Percentiles rank a stretch among this genome's conserved stretches.
Evolutionary conservation across 1,284 basidiomycete genomes (phyloP).

Genomic region (Cutaneotrichosporon sp.): DNA sequence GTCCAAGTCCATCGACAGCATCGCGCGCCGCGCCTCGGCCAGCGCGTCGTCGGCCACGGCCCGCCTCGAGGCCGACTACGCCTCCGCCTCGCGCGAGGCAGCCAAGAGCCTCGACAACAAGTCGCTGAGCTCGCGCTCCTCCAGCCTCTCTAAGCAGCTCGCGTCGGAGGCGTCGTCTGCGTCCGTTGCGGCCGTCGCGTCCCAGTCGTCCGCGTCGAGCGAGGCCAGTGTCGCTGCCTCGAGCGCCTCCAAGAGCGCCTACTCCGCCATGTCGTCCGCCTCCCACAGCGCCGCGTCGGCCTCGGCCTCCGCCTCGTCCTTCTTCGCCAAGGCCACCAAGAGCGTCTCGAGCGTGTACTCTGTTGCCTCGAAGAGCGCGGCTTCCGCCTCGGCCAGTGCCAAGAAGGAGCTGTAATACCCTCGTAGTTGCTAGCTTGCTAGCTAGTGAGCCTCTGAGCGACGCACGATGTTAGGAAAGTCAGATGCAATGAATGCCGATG

Average conservation of each 20-base stretch:
- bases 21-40: slow-evolving; percentile 4
- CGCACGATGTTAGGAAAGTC: not conserved
- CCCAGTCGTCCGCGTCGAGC: slow-evolving; percentile 36
- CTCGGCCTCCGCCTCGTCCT: slow-evolving; percentile 21
- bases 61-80: slow-evolving; percentile 37
- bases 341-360: slow-evolving; percentile 25
- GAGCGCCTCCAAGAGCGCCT: slow-evolving; percentile 27
- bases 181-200: slow-evolving; percentile 42
- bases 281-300: slow-evolving; percentile 32
- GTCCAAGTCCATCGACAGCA: slow-evolving; percentile 1
- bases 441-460: not conserved
- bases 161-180: slow-evolving; percentile 42
- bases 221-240: slow-evolving; percentile 37
- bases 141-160: slow-evolving; percentile 40
- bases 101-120: slow-evolving; percentile 35
- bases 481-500: not conserved
- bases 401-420: slow-evolving; percentile 7
- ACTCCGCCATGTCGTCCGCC: slow-evolving; percentile 31
- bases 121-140: slow-evolving; percentile 35
- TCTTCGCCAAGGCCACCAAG: slow-evolving; percentile 24
- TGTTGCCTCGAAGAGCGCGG: slow-evolving; percentile 32
- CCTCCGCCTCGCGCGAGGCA: slow-evolving; percentile 32
- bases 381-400: slow-evolving; percentile 16
- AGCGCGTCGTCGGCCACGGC: slow-evolving; percentile 24
- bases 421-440: not conserved